Base-by-base conservation (phyloP, 495 filamentous ascomycete genomes). In the Penicillium fimorum region DNA sequence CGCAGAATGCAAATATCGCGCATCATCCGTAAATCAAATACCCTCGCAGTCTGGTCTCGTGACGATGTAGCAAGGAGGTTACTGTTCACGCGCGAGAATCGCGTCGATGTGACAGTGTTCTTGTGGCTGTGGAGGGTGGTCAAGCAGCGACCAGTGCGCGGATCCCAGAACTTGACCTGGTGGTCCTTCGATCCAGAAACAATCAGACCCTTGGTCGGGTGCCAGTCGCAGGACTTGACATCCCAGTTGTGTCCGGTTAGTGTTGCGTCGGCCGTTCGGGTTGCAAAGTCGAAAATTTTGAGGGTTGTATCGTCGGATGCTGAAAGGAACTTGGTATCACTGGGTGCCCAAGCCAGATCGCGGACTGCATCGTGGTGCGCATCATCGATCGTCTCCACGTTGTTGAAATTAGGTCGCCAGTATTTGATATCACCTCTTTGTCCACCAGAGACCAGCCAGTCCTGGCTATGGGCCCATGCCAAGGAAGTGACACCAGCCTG, bases 331-430 rank as follows among this genome's bases (percentile, higher is more conserved):
- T 97, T 97, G 47, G 85, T 79, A 66, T 98, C 94, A 58, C 87
- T 96, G 1, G 94, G 94, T 48, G 89, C 86, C 70, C 96, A 97
- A 13, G 93, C 85, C n/a, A 98, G 76, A 60, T 95, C 94, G 50
- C 94, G 83, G 47, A 98, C 87, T 22, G 94, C 85, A 63, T 96
- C 91, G 56, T 80, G 82, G 67, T 97, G 94, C 22, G 92, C 94
- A 68, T 92, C 89, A 68, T 92, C 89, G 42, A 98, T 89, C 30
- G 87, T 89, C 70, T 97, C 90, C 56, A 97, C 91, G 65, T 97
- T 97, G 79, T 98, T 97, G 78, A 98, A 97, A 71, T 97, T 98
- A 3, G 94, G 91, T 66, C 96, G 91, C 93, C 93, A 98, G 75
- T 97, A 97, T 73, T 97, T 98, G 70, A 98, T 86, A 59, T 93